Conservation (phyloP, 495 filamentous ascomycete genomes). For the Aspergillus nidulans region DNA sequence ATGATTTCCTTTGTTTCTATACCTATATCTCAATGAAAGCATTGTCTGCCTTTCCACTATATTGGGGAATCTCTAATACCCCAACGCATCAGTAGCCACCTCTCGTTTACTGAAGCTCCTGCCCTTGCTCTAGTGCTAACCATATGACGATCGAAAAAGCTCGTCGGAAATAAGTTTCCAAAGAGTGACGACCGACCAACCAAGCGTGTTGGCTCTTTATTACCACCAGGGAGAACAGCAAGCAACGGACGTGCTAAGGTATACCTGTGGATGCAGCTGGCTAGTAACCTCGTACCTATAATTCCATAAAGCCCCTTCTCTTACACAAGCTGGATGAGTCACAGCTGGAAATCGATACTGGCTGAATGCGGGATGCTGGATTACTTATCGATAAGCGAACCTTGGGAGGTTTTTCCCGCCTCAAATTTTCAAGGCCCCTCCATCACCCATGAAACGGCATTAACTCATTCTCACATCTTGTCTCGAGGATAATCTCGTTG, state of each 20-base stretch:
- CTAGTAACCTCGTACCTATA: not conserved
- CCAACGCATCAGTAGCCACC: too few species aligned
- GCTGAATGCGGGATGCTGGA: slow-evolving; percentile 33
- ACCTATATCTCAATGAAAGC: not conserved
- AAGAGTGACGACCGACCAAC: too few species aligned
- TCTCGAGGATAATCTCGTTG: slow-evolving; percentile 6
- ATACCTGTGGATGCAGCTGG: too few species aligned
- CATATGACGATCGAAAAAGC: too few species aligned
- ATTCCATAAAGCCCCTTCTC: not conserved
- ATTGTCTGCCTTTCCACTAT: not conserved
- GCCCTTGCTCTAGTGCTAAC: too few species aligned
- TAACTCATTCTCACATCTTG: slow-evolving; percentile 8
- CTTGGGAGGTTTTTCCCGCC: slow-evolving; percentile 36
- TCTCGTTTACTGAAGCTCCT: too few species aligned
- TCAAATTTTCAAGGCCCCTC: slow-evolving; percentile 26
- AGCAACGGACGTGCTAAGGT: too few species aligned
- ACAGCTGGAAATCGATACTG: not conserved
- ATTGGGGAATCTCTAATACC: too few species aligned
- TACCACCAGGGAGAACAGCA: too few species aligned
- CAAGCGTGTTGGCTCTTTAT: too few species aligned
- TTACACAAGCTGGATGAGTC: not conserved
- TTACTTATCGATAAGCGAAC: slow-evolving; percentile 45
- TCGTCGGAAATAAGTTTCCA: too few species aligned
- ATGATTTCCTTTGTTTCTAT: slow-evolving; percentile 27
- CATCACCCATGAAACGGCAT: slow-evolving; percentile 12